These are phyloP conservation scores for Podosphaera fusca DNA, from an alignment of 2,329 filamentous ascomycete genomes.

Conservation along the genomic window DNA sequence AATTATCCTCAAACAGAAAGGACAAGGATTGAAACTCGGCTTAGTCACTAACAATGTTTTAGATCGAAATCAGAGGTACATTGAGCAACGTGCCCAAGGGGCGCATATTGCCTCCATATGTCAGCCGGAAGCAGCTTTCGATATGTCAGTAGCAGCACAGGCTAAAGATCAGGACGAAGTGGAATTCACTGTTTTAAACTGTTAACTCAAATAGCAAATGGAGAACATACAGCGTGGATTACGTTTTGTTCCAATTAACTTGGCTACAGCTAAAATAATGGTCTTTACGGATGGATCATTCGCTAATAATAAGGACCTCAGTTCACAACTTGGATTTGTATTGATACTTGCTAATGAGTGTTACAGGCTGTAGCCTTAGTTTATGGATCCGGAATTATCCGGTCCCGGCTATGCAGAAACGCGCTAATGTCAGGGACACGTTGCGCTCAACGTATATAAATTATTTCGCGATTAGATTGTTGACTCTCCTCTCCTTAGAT, in stretches of 20 bases:
- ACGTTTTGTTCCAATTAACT: neutral
- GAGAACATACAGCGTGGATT: neutral
- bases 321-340: neutral
- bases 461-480: too few relatives aligned
- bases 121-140: neutral
- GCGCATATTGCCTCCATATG: neutral
- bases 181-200: neutral
- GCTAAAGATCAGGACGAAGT: neutral
- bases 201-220: neutral
- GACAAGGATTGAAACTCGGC: neutral
- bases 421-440: too few relatives aligned
- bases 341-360: too few relatives aligned
- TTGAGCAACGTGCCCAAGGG: neutral
- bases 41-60: neutral
- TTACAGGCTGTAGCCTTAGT: too few relatives aligned
- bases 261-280: neutral
- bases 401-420: too few relatives aligned
- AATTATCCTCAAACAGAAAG: neutral
- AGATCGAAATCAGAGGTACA: neutral
- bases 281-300: conserved; percentile 1
- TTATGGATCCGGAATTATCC: too few relatives aligned
- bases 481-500: too few relatives aligned
- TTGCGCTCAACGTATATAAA: too few relatives aligned
- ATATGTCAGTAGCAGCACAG: neutral
- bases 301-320: neutral